Evolutionary conservation across 2,329 filamentous ascomycete genomes (phyloP), one percentile per base, ranked within the genome.

Genomic region (Gliomastix tumulicola): DNA sequence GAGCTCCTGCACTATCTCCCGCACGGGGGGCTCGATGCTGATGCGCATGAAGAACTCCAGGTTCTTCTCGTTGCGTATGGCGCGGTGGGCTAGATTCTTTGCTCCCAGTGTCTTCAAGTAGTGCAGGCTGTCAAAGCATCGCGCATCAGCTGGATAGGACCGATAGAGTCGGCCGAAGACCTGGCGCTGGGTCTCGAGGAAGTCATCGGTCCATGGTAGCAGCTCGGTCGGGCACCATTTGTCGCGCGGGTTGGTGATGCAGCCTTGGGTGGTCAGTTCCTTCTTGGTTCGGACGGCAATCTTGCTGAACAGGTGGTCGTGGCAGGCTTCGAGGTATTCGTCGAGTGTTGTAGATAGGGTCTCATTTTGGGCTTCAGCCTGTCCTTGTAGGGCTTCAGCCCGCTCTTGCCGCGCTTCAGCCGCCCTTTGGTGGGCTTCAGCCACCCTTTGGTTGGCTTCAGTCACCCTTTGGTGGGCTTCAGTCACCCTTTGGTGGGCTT

Each of bases 21-120:
- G n/a, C 4, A 62, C 51, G 4, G 52, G 56, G 32, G 55, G 45
- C 36, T 57, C 48, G 0, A 60, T 46, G 38, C 49, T 47, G 10
- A 41, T 46, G 18, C 55, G 39, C n/a, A n/a, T n/a, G n/a, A 58
- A 54, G 23, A 44, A 41, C 39, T 61, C 46, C 13, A 60, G 51
- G 20, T 19, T 34, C 36, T 52, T 60, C 35, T 62, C 47, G 34
- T 53, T n/a, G n/a, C n/a, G n/a, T n/a, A n/a, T n/a, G n/a, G n/a
- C n/a, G n/a, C n/a, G n/a, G n/a, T n/a, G n/a, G n/a, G n/a, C n/a
- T n/a, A n/a, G n/a, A n/a, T n/a, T n/a, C n/a, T n/a, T n/a, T n/a
- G n/a, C n/a, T n/a, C n/a, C 38, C 5, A 41, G 43, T n/a, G 52
- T 44, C 20, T 28, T 35, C 8, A 37, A 41, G 17, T 28, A 7